Evolutionary conservation across 2,329 filamentous ascomycete species (phyloP).

Genomic region (Penicillium sp.): DNA sequence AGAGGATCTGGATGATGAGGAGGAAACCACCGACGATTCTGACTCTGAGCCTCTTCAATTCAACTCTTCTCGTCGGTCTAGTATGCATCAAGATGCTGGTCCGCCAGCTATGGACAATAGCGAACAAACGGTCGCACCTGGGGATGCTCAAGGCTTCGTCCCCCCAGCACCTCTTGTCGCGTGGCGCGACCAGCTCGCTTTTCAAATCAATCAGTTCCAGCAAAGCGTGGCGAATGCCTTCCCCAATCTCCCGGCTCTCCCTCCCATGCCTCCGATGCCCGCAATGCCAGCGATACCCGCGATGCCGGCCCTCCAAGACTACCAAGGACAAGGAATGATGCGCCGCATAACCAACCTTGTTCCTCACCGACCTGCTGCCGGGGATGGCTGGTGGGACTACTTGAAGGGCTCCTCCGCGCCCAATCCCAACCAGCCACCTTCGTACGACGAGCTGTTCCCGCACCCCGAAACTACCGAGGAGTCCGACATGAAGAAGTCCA

Average conservation of each 20-base stretch:
- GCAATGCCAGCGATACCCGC: conserved; percentile 52
- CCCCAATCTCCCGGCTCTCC: conserved; percentile 52
- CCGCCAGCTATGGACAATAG: conserved; percentile 18
- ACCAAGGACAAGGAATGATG: conserved; percentile 64
- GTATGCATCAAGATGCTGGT: conserved; percentile 28
- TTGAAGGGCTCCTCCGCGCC: conserved; percentile 45
- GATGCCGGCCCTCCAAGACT: conserved; percentile 59
- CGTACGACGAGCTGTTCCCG: conserved; percentile 73
- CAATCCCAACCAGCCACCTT: conserved; percentile 53
- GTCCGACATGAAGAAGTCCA: conserved; percentile 37
- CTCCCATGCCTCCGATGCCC: conserved; percentile 47
- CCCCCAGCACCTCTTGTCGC: conserved; percentile 58
- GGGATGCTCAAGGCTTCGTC: conserved; percentile 33
- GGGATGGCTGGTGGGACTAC: conserved; percentile 58
- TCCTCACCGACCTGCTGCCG: conserved; percentile 53
- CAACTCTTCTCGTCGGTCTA: conserved; percentile 30
- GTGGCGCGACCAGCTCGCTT: conserved; percentile 63
- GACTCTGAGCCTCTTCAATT: conserved; percentile 21
- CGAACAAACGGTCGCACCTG: conserved; percentile 22
- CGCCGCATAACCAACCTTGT: conserved; percentile 64
- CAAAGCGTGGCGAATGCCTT: conserved; percentile 59
- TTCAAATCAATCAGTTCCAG: conserved; percentile 68
- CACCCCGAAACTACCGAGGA: conserved; percentile 29
- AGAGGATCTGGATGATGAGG: conserved; percentile 24
- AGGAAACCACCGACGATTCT: conserved; percentile 20